phyloP scores from a whole-genome alignment of 2,329 filamentous ascomycete species.

The Phyllosticta citrichinensis region DNA sequence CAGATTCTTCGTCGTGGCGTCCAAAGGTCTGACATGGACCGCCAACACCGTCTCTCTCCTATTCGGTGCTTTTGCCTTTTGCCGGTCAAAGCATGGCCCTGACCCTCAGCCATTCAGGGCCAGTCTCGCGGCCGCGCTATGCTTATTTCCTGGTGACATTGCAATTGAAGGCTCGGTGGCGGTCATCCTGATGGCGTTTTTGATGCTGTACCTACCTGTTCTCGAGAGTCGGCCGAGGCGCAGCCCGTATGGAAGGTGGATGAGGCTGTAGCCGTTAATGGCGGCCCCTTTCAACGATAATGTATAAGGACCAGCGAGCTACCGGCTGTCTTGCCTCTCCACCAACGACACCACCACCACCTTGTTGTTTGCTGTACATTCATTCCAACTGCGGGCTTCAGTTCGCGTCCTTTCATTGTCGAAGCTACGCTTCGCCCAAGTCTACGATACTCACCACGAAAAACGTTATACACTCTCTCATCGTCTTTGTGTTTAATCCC shows the following conservation, averaged over 20 bases:
- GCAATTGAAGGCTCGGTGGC: not conserved
- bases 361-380: not conserved
- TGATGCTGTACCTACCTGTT: not conserved
- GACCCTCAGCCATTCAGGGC: not conserved
- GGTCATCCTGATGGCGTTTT: not conserved
- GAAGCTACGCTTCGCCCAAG: not conserved
- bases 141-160: not conserved
- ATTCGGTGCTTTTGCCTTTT: not conserved
- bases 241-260: not conserved
- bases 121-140: not conserved
- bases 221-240: not conserved
- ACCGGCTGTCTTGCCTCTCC: not conserved
- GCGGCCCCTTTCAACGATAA: not conserved
- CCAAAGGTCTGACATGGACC: not conserved
- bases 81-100: not conserved
- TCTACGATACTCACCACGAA: not conserved
- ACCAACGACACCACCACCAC: not conserved
- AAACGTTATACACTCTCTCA: not conserved
- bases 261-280: not conserved
- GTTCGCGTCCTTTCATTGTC: constrained; percentile 1
- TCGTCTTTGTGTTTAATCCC: not conserved
- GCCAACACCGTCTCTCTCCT: not conserved
- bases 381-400: not conserved
- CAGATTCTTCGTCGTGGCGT: not conserved
- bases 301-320: not conserved